Evolutionary conservation across 495 filamentous ascomycete genomes (phyloP).

Genomic region (Aspergillus avenaceus): DNA sequence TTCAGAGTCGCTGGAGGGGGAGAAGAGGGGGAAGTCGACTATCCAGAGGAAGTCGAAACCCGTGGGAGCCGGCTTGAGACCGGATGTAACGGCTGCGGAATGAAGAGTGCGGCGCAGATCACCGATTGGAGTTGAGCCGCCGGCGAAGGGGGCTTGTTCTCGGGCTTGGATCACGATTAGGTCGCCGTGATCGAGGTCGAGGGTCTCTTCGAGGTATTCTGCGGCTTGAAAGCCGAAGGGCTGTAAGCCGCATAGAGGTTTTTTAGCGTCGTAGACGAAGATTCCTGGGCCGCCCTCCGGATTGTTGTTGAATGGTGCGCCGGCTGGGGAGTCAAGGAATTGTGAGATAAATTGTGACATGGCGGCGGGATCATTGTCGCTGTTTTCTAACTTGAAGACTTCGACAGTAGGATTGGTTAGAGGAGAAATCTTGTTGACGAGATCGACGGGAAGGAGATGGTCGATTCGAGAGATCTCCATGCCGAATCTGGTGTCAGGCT

Average conservation of each 20-base stretch:
- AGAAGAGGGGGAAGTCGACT: conserved; percentile 86
- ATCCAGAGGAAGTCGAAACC: conserved; percentile 77
- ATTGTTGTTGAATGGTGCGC: conserved; percentile 56
- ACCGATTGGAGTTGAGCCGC: conserved; percentile 75
- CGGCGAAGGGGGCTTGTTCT: conserved; percentile 50
- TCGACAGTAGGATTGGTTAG: conserved; percentile 63
- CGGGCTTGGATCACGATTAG: conserved; percentile 79
- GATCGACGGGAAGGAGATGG: conserved; percentile 57
- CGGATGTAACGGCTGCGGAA: conserved; percentile 55
- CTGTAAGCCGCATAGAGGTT: conserved; percentile 69
- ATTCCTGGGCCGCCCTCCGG: conserved; percentile 70
- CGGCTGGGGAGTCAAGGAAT: conserved; percentile 66
- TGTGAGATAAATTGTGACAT: conserved; percentile 56
- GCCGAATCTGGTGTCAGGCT: conserved; percentile 75
- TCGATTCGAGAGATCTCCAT: conserved; percentile 61
- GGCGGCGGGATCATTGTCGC: conserved; percentile 40
- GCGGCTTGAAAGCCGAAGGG: conserved; percentile 72
- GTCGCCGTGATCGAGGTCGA: conserved; percentile 63
- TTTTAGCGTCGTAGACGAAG: conserved; percentile 64
- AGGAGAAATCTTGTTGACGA: conserved; percentile 66
- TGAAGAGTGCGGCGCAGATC: conserved; percentile 69
- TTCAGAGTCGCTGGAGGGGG: conserved; percentile 60
- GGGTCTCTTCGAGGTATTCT: conserved; percentile 49
- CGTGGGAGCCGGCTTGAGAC: conserved; percentile 49
- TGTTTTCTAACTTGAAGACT: conserved; percentile 57